Evolutionary conservation across 1,284 basidiomycete species (phyloP), one percentile per base, ranked within the genome.

Genomic region (Moesziomyces sp.): DNA sequence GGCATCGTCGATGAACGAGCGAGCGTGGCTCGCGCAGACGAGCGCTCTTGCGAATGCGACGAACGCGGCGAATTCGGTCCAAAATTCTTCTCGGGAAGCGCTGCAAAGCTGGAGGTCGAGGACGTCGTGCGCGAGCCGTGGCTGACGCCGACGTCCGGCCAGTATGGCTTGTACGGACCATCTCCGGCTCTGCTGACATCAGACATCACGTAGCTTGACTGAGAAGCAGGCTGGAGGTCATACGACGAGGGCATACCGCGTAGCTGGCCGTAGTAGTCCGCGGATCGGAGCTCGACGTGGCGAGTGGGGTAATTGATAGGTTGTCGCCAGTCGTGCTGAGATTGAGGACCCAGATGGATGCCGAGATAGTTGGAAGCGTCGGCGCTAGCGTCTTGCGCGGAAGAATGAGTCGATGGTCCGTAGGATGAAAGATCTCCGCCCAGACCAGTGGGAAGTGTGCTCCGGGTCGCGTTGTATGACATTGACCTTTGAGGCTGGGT

Each of bases 311-410:
- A 18, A n/a, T 48, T 52, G 46, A 30, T 42, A 16, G 48, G 45
- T 7, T 55, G 59, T 35, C 40, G 48, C 66, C 66, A 69, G 3
- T 55, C 56, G 30, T 55, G 55, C 24, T 46, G 43, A 19, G 47
- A 14, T 9, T 23, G 48, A 9, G 45, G 24, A 33, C 49, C 43
- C 13, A 59, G 30, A 19, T 69, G 56, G 21, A 69, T 58, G 21
- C 66, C 66, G 33, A 69, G 60, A 26, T 52, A 5, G 40, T 68
- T 68, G 33, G 45, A 28, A 7, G 59, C 30, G 5, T 18, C 18
- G 10, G 45, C 38, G 18, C 33, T 11, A 1, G 35, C 21, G n/a
- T 33, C 40, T 8, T 38, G 26, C 3, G 13, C 19, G 6, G 21
- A 48, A 5, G 46, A 7, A n/a, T 3, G 45, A 16, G 16, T 18